A percentile compares a stretch with the other conserved stretches of the same genome.
Evolutionary conservation across 2,329 filamentous ascomycete species (phyloP).

Genomic region (Microcyclosporella mali): DNA sequence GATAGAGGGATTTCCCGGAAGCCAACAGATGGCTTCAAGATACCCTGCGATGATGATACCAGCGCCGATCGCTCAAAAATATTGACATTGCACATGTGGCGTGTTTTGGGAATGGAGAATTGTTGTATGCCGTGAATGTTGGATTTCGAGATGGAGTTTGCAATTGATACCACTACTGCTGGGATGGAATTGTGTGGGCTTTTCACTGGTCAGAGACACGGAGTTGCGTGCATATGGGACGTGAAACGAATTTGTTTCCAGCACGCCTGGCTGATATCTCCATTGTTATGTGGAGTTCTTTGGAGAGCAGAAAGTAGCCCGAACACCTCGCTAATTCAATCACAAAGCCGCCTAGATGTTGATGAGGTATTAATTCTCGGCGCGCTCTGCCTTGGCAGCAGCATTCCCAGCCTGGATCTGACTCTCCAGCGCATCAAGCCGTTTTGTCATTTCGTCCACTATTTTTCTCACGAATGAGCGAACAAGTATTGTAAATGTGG

Average conservation of each 20-base stretch:
- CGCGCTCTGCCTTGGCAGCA: slow-evolving; percentile 8
- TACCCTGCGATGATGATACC: slow-evolving; percentile 1
- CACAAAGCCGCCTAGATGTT: background rate
- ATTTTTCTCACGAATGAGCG: background rate
- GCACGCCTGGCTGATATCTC: no score
- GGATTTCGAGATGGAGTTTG: background rate
- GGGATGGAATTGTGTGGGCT: no score
- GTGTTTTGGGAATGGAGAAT: slow-evolving; percentile 6
- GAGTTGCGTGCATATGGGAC: background rate
- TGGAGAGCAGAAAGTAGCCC: background rate
- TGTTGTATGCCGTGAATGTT: background rate
- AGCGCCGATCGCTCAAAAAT: slow-evolving; percentile 2
- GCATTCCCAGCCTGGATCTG: slow-evolving; percentile 56
- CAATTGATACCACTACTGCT: slow-evolving; percentile 5
- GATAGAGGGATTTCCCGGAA: slow-evolving; percentile 17
- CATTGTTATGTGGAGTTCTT: no score
- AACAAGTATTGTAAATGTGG: background rate
- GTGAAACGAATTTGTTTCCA: background rate
- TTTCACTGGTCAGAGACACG: background rate
- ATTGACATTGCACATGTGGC: background rate
- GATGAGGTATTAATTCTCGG: slow-evolving; percentile 5
- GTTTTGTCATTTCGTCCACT: slow-evolving; percentile 93
- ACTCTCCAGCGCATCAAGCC: slow-evolving; percentile 76
- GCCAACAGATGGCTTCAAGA: slow-evolving; percentile 8
- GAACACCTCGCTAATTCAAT: slow-evolving; percentile 5